Evolutionary conservation across 441 rosid species (phyloP), one percentile per base, ranked within the genome.

Genomic region (Brassica hybrid): DNA sequence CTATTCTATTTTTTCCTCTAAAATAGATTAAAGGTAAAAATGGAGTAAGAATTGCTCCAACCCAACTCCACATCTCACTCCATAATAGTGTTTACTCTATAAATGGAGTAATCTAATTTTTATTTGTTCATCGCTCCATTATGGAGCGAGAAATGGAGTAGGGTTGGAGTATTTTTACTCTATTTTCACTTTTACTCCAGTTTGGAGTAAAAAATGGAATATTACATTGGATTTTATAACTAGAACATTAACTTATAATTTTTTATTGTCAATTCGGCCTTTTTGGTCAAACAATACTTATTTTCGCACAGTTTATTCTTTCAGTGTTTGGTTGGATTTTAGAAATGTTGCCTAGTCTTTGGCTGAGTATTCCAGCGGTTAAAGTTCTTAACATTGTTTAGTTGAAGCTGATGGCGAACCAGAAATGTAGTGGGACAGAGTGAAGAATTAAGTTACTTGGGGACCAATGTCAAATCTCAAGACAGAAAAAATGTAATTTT

Each of bases 381-480:
- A 48, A 48, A 48, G 12, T 30, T 75, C 41, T n/a, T 18, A 61
- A 58, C 7, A 14, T 30, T 62, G 17, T 38, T 12, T 12, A 59
- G 64, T 59, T 59, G 57, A 30, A 57, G 65, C 36, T 43, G 14
- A 60, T 36, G 73, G 23, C 34, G 58, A 54, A 34, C 52, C 16
- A 11, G 10, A 6, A 72, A 67, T n/a, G 57, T 10, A 43, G 57
- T 21, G 69, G 67, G 64, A 21, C 77, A 72, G 57, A 72, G 57
- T 13, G 52, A 58, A 65, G 48, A 72, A 77, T 19, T 43, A 32
- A 66, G 48, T 61, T 0, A 17, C 25, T 18, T 60, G 59, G 69
- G 73, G 69, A 62, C 74, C 76, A 73, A 9, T 60, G 14, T 67
- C 16, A 57, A 66, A 50, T 72, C 45, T 45, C 1, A 67, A 32